phyloP scores from a whole-genome alignment of 2,329 filamentous ascomycete genomes.

The Thermoascus crustaceus region DNA sequence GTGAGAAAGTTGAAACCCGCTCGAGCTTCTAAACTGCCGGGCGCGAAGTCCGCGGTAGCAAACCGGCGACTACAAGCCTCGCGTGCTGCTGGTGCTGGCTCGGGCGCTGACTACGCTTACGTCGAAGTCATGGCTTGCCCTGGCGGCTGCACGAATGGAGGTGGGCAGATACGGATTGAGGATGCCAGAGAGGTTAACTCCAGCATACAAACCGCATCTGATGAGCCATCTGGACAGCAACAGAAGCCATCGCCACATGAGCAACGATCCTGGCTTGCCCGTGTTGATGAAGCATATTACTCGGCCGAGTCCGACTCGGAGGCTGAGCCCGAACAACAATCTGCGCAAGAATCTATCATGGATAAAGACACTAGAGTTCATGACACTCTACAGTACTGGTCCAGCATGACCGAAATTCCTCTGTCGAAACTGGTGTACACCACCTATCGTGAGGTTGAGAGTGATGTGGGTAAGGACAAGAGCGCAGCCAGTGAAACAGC shows the following conservation, averaged over 20 bases:
- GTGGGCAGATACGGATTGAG: conserved; percentile 86
- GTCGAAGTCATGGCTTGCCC: conserved; percentile 99
- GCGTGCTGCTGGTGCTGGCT: conserved; percentile 23
- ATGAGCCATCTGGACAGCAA: conserved; percentile 13
- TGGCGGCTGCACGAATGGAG: conserved; percentile 96
- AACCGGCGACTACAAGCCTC: conserved; percentile 23
- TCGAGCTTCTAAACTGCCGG: conserved; percentile 68
- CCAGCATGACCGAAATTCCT: conserved; percentile 59
- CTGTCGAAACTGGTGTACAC: conserved; percentile 70
- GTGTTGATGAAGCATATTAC: conserved; percentile 85
- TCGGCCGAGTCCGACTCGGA: conserved; percentile 57
- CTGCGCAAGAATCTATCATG: conserved; percentile 16
- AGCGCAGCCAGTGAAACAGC: conserved; percentile 57
- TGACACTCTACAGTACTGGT: conserved; percentile 68
- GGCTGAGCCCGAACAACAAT: conserved; percentile 20
- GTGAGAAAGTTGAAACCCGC: conserved; percentile 85
- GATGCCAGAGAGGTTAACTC: conserved; percentile 48
- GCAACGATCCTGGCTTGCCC: conserved; percentile 76
- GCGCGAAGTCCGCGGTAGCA: conserved; percentile 48
- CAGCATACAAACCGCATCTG: conserved; percentile 8
- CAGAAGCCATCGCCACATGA: conserved; percentile 62
- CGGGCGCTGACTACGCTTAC: conserved; percentile 66
- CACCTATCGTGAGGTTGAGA: conserved; percentile 84
- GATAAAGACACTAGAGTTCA: conserved; percentile 41
- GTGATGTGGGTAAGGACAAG: conserved; percentile 78